Conservation (phyloP, 345 rosid species). For the Noccaea caerulescens region DNA sequence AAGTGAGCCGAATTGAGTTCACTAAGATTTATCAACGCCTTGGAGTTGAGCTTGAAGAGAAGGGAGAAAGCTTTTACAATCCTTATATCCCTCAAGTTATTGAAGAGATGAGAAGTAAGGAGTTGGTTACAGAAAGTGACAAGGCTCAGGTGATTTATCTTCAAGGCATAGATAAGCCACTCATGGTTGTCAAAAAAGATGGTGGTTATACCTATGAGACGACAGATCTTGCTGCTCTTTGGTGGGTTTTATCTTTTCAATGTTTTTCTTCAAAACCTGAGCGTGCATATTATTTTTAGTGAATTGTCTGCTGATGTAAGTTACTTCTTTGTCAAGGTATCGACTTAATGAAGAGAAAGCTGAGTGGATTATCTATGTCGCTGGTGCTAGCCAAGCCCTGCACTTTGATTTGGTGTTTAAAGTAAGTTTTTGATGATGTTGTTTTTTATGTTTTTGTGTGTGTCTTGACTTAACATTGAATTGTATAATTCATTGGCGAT, state of each 20-base stretch:
- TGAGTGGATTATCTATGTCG: conserved; percentile 83
- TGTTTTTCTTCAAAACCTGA: not conserved
- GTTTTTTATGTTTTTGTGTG: too few species aligned
- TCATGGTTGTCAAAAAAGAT: conserved; percentile 82
- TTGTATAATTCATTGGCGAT: too few species aligned
- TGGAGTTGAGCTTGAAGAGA: conserved; percentile 71
- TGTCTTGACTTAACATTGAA: too few species aligned
- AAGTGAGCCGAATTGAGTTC: conserved; percentile 69
- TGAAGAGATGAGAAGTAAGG: conserved; percentile 46
- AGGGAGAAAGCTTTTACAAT: conserved; percentile 88
- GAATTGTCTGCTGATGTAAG: not conserved
- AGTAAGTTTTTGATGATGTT: conserved; percentile 45
- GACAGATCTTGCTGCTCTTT: conserved; percentile 80
- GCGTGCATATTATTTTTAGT: not conserved
- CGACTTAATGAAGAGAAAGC: conserved; percentile 84
- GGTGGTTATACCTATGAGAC: conserved; percentile 88
- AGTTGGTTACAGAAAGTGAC: conserved; percentile 68
- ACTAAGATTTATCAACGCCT: conserved; percentile 68
- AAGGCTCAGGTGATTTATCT: conserved; percentile 75
- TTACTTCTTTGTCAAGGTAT: conserved; percentile 53
- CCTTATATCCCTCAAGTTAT: conserved; percentile 48
- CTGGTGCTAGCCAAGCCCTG: conserved; percentile 79
- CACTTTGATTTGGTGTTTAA: conserved; percentile 78
- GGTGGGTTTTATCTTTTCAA: conserved; percentile 41
- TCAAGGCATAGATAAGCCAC: conserved; percentile 60